Percentiles rank a stretch among this genome's conserved stretches.
Conservation (phyloP, 257 asterid genomes). For the Euphrasia confusa region DNA sequence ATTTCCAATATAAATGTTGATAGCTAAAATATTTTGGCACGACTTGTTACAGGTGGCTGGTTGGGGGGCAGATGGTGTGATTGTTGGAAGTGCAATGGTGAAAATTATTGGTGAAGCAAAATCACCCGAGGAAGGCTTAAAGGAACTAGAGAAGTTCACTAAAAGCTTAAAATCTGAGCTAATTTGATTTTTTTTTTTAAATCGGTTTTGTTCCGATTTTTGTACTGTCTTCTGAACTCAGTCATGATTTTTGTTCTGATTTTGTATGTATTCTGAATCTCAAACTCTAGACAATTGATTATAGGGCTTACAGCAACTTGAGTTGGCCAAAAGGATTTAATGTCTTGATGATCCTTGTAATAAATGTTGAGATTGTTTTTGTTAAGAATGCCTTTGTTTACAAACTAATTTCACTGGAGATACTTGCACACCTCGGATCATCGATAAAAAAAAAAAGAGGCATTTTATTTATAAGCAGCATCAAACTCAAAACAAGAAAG, state of each 20-base stretch:
- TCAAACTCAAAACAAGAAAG: not conserved
- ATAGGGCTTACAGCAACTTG: constrained; percentile 18
- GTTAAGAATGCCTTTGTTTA: not conserved
- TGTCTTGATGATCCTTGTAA: constrained; percentile 5
- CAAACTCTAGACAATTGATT: not conserved
- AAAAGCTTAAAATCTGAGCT: constrained; percentile 66
- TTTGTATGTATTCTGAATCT: constrained; percentile 11
- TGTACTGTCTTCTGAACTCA: constrained; percentile 15
- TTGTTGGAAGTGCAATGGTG: constrained; percentile 85
- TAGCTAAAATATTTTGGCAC: not conserved
- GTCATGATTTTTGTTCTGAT: not conserved
- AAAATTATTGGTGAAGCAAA: constrained; percentile 66
- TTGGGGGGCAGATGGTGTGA: constrained; percentile 98
- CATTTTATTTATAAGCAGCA: not conserved
- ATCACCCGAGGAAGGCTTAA: constrained; percentile 75
- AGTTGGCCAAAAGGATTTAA: not conserved
- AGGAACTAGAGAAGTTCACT: constrained; percentile 59
- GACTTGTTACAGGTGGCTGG: constrained; percentile 50
- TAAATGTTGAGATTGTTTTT: constrained; percentile 8
- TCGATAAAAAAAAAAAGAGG: not conserved
- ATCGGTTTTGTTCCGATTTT: not conserved
- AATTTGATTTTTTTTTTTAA: constrained; percentile 20
- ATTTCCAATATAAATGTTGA: not conserved
- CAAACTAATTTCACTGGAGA: not conserved
- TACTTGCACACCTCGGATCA: not conserved